Evolutionary conservation across 805 yeast genomes (phyloP), one percentile per base, ranked within the genome.

Genomic region (Blastobotrys muscicola): DNA sequence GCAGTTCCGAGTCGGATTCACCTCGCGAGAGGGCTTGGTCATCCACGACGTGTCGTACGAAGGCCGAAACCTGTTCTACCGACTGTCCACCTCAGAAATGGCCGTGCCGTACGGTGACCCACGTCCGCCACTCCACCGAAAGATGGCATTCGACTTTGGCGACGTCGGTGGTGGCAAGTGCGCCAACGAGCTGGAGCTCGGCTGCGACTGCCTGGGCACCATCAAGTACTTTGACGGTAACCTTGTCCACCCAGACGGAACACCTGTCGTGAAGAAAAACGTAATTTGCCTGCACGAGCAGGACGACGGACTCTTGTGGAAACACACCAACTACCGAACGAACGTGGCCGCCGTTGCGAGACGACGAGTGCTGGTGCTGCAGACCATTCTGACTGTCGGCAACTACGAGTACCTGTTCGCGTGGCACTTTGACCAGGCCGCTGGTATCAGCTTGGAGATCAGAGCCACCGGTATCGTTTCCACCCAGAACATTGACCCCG

Each of bases 81-180:
- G 92, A 67, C 62, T 82, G 38, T 72, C 87, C 2, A 65, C 82
- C 53, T 76, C 83, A 44, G 94, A 83, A 65, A 83, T 84, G 94
- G 82, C 90, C 34, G 94, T 84, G 50, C 92, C 92, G 30, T 83
- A 84, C 58, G 89, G 85, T 61, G 90, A 83, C 61, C 86, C 89
- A 57, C 73, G 90, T 64, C 78, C 79, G 38, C 92, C 92, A 50
- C 80, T 72, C 68, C 87, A 82, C 66, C 75, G 90, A 72, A 83
- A 84, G 68, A 89, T 82, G 68, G 92, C 92, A 30, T 83, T 83
- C 53, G 92, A 83, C 64, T 71, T 83, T 58, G 92, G 92, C 61
- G 92, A 84, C 64, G 76, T 82, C 68, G 92, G 94, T 14, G 83
- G 82, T 52, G 94, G 94, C 63, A 73, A 70, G 52, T 74, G 71